A percentile compares a stretch with the other conserved stretches of the same genome.
Conservation (phyloP, 345 rosid genomes). For the Melastoma malabathricum region DNA sequence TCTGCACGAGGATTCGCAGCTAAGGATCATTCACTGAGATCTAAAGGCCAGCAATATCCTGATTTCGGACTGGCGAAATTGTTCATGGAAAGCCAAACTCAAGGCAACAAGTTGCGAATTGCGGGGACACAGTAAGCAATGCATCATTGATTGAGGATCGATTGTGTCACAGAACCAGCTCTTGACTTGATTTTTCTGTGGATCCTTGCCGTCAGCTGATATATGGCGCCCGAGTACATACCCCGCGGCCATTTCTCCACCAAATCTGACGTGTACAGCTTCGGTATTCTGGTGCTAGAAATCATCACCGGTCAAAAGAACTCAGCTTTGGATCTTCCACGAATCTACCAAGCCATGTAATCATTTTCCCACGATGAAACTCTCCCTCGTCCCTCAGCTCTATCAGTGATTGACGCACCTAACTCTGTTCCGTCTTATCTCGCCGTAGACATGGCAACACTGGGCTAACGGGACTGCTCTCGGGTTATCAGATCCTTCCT, state of each 20-base stretch:
- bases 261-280: constrained; percentile 36
- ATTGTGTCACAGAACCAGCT: background rate
- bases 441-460: constrained; percentile 35
- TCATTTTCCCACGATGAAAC: background rate
- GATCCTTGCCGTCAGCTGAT: constrained; percentile 25
- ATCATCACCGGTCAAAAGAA: constrained; percentile 29
- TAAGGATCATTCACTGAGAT: constrained; percentile 16
- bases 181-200: background rate
- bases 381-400: background rate
- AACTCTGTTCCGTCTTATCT: background rate
- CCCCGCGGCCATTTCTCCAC: constrained; percentile 25
- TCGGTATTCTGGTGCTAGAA: constrained; percentile 31
- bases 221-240: constrained; percentile 43
- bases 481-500: constrained; percentile 25
- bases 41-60: constrained; percentile 19
- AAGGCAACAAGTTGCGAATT: constrained; percentile 14
- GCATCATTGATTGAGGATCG: background rate
- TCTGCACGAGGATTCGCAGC: constrained; percentile 19
- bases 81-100: constrained; percentile 15
- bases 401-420: background rate
- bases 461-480: constrained; percentile 28
- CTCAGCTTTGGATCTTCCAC: constrained; percentile 3
- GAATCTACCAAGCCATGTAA: constrained; percentile 21
- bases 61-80: constrained; percentile 22
- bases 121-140: constrained; percentile 24